phyloP scores from a whole-genome alignment of 2,329 filamentous ascomycete species.

The Monosporascus sp. region DNA sequence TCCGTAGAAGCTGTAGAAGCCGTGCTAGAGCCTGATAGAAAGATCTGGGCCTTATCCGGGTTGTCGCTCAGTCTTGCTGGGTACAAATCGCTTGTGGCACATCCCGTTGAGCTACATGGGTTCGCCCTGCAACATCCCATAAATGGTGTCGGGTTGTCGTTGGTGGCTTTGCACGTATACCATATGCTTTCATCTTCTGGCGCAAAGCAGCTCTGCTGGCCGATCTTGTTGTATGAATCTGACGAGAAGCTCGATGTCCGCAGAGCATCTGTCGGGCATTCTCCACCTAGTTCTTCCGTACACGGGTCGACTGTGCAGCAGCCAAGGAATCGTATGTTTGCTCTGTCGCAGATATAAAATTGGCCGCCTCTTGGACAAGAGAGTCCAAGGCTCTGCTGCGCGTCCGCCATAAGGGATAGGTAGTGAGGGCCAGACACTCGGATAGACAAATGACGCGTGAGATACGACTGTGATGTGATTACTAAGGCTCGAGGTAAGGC shows the following conservation, averaged over 20 bases:
- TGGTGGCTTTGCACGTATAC: constrained; percentile 26
- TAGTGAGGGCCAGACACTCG: neutral
- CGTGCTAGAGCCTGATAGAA: constrained; percentile 7
- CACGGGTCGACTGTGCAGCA: constrained; percentile 34
- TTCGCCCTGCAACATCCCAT: constrained; percentile 31
- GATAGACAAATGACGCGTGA: too few relatives aligned
- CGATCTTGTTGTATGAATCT: constrained; percentile 24
- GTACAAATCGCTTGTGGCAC: constrained; percentile 22
- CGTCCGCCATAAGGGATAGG: neutral
- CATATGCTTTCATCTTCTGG: constrained; percentile 19
- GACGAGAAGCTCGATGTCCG: constrained; percentile 27
- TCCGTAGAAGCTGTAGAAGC: constrained; percentile 2
- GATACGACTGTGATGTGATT: too few relatives aligned
- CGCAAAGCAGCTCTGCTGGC: constrained; percentile 26
- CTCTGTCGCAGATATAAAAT: constrained; percentile 25
- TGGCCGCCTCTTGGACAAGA: neutral
- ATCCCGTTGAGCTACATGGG: constrained; percentile 25
- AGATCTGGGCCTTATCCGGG: constrained; percentile 10
- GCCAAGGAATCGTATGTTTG: constrained; percentile 30
- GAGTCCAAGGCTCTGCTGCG: neutral
- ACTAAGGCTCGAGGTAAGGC: too few relatives aligned
- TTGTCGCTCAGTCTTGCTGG: constrained; percentile 16
- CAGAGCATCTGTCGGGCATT: constrained; percentile 27
- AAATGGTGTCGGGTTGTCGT: constrained; percentile 19
- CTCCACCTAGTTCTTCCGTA: constrained; percentile 22